Evolutionary conservation across 306 rosid genomes (phyloP).

Genomic region (Styphnolobium japonicum): DNA sequence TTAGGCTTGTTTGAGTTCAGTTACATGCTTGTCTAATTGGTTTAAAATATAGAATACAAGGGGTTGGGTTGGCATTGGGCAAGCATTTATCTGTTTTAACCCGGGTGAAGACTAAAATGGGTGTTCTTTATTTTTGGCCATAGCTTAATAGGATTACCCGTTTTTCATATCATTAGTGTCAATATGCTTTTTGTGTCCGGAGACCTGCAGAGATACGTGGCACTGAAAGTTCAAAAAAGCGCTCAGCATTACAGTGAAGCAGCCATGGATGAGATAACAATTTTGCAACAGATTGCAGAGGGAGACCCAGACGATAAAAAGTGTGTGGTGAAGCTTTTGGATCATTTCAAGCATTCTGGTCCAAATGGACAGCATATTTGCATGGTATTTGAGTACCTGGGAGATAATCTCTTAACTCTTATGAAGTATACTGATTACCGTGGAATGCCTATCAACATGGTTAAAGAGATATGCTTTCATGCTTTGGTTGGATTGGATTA

Average conservation of each 20-base stretch:
- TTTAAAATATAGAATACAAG: not conserved
- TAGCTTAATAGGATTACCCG: not conserved
- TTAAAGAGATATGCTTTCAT: slow-evolving; percentile 88
- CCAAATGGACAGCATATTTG: slow-evolving; percentile 97
- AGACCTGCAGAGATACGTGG: slow-evolving; percentile 72
- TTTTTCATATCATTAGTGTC: not conserved
- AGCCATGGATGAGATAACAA: slow-evolving; percentile 92
- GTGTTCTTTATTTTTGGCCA: not conserved
- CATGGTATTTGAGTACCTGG: slow-evolving; percentile 93
- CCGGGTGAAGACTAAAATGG: not conserved
- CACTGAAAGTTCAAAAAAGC: slow-evolving; percentile 95
- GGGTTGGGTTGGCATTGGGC: not conserved
- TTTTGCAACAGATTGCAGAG: slow-evolving; percentile 87
- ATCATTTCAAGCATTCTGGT: slow-evolving; percentile 94
- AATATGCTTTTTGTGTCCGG: slow-evolving; percentile 12
- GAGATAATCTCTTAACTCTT: slow-evolving; percentile 89
- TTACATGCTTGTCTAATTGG: not conserved
- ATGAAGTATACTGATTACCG: slow-evolving; percentile 80
- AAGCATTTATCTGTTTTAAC: not conserved
- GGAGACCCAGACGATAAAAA: slow-evolving; percentile 80
- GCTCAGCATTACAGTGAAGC: slow-evolving; percentile 98
- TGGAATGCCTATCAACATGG: slow-evolving; percentile 79
- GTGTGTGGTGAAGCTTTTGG: slow-evolving; percentile 94
- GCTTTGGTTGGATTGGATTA: slow-evolving; percentile 90
- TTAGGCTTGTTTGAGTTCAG: not conserved